Percentiles rank a stretch among this genome's conserved stretches.
phyloP scores from a whole-genome alignment of 495 filamentous ascomycete species.

The Aspergillus sclerotioniger region DNA sequence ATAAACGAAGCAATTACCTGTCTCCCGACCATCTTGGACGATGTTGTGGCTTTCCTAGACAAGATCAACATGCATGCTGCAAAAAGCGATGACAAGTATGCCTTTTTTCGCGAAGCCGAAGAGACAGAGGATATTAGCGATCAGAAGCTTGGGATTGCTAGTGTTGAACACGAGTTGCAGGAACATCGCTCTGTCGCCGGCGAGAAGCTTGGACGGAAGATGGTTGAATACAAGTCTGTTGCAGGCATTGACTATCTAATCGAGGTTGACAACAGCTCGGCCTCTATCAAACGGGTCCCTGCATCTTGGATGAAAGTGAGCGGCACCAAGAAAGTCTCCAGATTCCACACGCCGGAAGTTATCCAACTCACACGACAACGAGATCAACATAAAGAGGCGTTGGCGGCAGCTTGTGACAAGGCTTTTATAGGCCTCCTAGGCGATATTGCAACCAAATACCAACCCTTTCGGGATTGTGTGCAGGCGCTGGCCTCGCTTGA shows the following conservation, averaged over 20 bases:
- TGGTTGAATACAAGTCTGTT: conserved; percentile 73
- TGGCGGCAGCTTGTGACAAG: conserved; percentile 89
- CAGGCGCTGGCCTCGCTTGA: conserved; percentile 84
- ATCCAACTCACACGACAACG: conserved; percentile 77
- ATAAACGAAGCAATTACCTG: conserved; percentile 71
- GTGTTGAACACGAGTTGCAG: conserved; percentile 82
- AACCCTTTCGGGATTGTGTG: conserved; percentile 82
- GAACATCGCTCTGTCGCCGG: conserved; percentile 71
- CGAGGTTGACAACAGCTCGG: conserved; percentile 74
- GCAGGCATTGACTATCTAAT: conserved; percentile 92
- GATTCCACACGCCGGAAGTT: conserved; percentile 94
- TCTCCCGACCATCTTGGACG: conserved; percentile 71
- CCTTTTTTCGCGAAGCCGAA: conserved; percentile 83
- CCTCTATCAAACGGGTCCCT: conserved; percentile 76
- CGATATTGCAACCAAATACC: conserved; percentile 77
- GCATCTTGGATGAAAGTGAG: conserved; percentile 93
- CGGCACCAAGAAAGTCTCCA: conserved; percentile 87
- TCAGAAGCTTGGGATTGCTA: conserved; percentile 87
- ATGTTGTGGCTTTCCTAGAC: conserved; percentile 71
- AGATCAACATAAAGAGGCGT: conserved; percentile 90
- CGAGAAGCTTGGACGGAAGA: conserved; percentile 64
- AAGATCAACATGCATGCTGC: conserved; percentile 86
- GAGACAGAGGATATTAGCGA: conserved; percentile 83
- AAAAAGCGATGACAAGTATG: conserved; percentile 83
- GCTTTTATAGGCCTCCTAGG: conserved; percentile 70